These are phyloP conservation scores for Emiliania huxleyi DNA, from an alignment of 78 protist species.

Conservation along the genomic window DNA sequence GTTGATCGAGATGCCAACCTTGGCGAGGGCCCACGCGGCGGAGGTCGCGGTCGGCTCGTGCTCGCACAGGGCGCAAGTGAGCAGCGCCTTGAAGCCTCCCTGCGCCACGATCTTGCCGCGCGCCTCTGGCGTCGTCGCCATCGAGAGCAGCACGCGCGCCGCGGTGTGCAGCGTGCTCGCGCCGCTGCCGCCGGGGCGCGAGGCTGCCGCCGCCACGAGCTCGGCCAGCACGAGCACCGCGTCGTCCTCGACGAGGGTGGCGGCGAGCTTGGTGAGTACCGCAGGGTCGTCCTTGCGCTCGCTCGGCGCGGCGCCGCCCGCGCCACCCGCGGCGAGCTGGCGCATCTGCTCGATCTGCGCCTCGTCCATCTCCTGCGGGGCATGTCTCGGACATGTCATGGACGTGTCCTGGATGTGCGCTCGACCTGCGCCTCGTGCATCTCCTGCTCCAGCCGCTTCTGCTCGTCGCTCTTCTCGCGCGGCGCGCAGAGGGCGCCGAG, in stretches of 20 bases:
- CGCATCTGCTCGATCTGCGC: slow-evolving; percentile 30
- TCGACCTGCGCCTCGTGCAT: no score
- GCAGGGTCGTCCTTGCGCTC: not conserved
- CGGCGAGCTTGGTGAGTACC: not conserved
- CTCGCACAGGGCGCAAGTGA: not conserved
- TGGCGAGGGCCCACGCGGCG: not conserved
- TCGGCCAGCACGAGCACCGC: not conserved
- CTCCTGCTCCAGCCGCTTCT: not conserved
- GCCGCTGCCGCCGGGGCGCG: no score
- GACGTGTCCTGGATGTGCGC: no score
- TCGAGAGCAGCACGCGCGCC: not conserved
- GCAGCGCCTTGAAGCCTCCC: slow-evolving; percentile 13
- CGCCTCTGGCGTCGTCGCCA: not conserved
- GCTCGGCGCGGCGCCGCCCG: not conserved
- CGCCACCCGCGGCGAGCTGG: slow-evolving; percentile 6
- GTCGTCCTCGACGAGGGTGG: not conserved
- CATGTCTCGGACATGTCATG: no score
- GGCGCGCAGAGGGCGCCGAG: not conserved
- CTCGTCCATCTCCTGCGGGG: not conserved
- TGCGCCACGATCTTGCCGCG: slow-evolving; percentile 9
- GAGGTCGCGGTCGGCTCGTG: not conserved
- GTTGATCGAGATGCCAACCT: slow-evolving; percentile 2
- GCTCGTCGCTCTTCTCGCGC: slow-evolving; percentile 1
- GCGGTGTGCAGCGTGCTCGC: no score
- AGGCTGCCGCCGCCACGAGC: not conserved